Evolutionary conservation across 2,329 filamentous ascomycete species (phyloP).

Genomic region (Aphanocladium album): DNA sequence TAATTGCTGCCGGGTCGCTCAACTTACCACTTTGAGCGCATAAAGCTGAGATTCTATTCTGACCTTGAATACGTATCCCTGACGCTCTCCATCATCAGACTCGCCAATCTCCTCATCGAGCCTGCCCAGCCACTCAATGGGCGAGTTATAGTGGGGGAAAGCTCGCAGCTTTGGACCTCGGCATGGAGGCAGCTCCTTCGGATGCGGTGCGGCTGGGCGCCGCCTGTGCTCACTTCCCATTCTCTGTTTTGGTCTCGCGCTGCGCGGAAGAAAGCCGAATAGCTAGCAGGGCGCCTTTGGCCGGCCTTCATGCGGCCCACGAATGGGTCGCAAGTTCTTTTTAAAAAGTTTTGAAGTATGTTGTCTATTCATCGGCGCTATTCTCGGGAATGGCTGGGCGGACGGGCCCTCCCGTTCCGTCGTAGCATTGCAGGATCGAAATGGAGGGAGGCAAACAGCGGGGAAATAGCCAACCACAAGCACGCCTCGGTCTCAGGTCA

Average conservation of each 20-base stretch:
- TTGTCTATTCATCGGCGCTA: not conserved
- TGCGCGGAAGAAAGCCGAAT: not conserved
- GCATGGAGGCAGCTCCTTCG: slow-evolving; percentile 16
- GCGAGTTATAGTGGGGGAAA: slow-evolving; percentile 16
- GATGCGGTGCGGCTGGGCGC: not conserved
- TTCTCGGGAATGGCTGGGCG: not conserved
- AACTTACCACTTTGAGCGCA: slow-evolving; percentile 19
- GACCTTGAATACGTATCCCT: slow-evolving; percentile 19
- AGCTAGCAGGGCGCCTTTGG: not conserved
- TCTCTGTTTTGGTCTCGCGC: not conserved
- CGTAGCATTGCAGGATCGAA: not conserved
- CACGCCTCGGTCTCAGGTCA: not conserved
- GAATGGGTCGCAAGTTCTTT: not conserved
- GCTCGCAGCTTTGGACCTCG: slow-evolving; percentile 16
- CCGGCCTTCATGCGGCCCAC: not conserved
- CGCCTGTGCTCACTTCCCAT: not conserved
- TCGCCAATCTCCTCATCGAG: slow-evolving; percentile 5
- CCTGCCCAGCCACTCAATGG: slow-evolving; percentile 19
- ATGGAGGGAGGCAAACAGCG: not conserved
- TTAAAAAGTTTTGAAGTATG: not conserved
- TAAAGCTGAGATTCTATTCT: slow-evolving; percentile 15
- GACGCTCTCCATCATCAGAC: slow-evolving; percentile 1
- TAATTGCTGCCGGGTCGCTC: not conserved
- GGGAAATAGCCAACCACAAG: not conserved
- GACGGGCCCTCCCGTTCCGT: not conserved